Evolutionary conservation across 345 rosid species (phyloP).

Genomic region (Conringia planisiliqua): DNA sequence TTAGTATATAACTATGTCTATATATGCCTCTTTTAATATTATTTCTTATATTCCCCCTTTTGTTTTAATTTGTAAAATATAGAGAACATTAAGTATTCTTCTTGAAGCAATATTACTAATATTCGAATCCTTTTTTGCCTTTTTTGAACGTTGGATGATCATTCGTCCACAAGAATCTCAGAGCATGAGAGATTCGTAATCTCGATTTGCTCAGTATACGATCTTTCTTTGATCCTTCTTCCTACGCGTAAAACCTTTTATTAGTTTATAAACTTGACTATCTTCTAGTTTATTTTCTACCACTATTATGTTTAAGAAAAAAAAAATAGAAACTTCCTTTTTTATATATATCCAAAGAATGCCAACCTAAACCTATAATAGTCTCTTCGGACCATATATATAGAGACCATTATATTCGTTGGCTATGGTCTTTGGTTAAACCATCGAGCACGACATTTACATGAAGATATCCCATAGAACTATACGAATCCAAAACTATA

Average conservation of each 20-base stretch:
- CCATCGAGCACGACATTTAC: neutral
- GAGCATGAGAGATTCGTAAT: conserved; percentile 7
- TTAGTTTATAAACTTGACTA: neutral
- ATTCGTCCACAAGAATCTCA: conserved; percentile 28
- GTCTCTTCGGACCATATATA: neutral
- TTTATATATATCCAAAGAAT: neutral
- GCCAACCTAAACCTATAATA: too few relatives aligned
- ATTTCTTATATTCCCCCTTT: conserved; percentile 19
- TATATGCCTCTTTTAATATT: conserved; percentile 16
- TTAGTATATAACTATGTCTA: conserved; percentile 14
- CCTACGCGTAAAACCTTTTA: neutral
- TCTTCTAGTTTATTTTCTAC: neutral
- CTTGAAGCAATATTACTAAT: conserved; percentile 26
- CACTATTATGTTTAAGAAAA: neutral
- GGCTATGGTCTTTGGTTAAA: neutral
- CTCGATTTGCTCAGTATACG: conserved; percentile 4
- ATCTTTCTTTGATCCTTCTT: neutral
- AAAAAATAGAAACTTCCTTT: neutral
- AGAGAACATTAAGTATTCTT: conserved; percentile 19
- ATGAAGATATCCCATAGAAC: neutral
- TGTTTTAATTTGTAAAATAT: conserved; percentile 5
- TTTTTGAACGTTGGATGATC: conserved; percentile 27
- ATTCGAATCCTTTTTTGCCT: conserved; percentile 6
- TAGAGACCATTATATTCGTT: neutral
- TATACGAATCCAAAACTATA: neutral